phyloP scores from a whole-genome alignment of 139 green algal species.

The Picochlorum sp. region DNA sequence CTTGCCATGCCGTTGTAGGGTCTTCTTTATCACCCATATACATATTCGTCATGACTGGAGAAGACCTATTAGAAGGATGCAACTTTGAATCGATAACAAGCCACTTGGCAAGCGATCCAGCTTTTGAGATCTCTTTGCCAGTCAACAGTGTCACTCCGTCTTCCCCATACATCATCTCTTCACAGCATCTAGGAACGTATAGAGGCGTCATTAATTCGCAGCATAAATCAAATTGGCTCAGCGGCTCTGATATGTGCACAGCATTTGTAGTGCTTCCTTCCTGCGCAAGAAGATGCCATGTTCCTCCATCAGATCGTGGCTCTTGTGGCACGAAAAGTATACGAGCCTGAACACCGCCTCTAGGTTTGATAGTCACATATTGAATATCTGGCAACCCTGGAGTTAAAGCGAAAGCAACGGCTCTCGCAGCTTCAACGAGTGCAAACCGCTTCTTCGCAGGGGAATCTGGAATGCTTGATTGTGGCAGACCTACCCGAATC shows the following conservation, averaged over 20 bases:
- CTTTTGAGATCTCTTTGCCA: constrained; percentile 38
- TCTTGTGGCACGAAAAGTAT: constrained; percentile 43
- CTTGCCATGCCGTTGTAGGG: constrained; percentile 31
- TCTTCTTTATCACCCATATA: constrained; percentile 27
- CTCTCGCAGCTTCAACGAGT: constrained; percentile 31
- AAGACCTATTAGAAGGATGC: constrained; percentile 37
- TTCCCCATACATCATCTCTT: constrained; percentile 51
- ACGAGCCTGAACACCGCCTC: constrained; percentile 31
- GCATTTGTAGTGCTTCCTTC: constrained; percentile 13
- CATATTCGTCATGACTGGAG: constrained; percentile 28
- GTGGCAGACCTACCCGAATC: constrained; percentile 38
- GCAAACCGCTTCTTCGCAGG: constrained; percentile 23
- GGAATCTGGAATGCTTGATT: constrained; percentile 25
- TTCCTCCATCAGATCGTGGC: constrained; percentile 31
- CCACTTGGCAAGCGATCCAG: constrained; percentile 46
- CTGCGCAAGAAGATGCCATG: constrained; percentile 10
- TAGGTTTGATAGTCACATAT: constrained; percentile 37
- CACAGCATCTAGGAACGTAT: constrained; percentile 31
- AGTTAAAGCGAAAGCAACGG: constrained; percentile 43
- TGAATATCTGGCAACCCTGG: constrained; percentile 45
- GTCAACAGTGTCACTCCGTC: constrained; percentile 42
- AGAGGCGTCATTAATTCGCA: constrained; percentile 45
- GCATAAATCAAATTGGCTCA: constrained; percentile 29
- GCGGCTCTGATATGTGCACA: constrained; percentile 10
- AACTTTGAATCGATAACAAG: constrained; percentile 48